These are phyloP conservation scores for Epichloe coenophiala DNA, from an alignment of 2,329 filamentous ascomycete species.

Conservation along the genomic window DNA sequence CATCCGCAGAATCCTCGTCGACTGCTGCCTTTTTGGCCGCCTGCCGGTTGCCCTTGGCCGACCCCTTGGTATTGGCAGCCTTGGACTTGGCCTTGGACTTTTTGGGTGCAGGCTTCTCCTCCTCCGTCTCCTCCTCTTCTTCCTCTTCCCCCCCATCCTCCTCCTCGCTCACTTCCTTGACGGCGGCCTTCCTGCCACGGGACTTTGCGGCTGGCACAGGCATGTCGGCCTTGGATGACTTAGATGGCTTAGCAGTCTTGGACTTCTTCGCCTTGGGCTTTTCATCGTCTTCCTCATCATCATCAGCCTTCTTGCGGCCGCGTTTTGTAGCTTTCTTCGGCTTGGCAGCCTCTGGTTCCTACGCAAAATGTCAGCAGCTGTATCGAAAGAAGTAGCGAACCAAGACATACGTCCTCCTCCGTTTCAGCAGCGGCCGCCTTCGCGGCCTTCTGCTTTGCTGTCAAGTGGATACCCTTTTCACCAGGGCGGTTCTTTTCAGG, in stretches of 20 bases:
- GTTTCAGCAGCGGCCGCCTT: slow-evolving; percentile 17
- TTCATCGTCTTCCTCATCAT: slow-evolving; percentile 19
- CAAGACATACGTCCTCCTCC: slow-evolving; percentile 10
- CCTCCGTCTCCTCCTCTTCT: not conserved
- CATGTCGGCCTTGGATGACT: slow-evolving; percentile 12
- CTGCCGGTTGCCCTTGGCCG: slow-evolving; percentile 2
- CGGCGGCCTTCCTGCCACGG: not conserved
- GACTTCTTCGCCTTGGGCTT: slow-evolving; percentile 23
- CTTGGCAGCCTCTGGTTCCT: slow-evolving; percentile 9
- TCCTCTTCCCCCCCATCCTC: slow-evolving; percentile 7
- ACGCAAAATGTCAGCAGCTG: slow-evolving; percentile 4
- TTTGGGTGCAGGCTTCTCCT: slow-evolving; percentile 1
- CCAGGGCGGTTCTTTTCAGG: slow-evolving; percentile 59
- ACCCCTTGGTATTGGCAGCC: not conserved
- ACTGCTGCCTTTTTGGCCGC: slow-evolving; percentile 3
- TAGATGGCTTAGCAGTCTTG: slow-evolving; percentile 15
- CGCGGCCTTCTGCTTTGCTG: slow-evolving; percentile 22
- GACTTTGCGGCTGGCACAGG: not conserved
- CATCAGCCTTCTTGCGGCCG: slow-evolving; percentile 20
- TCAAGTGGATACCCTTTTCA: slow-evolving; percentile 46
- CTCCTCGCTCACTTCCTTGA: slow-evolving; percentile 8
- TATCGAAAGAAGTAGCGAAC: not conserved
- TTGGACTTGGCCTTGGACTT: slow-evolving; percentile 4
- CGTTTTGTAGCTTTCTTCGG: slow-evolving; percentile 22
- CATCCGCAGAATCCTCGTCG: slow-evolving; percentile 3